phyloP scores from a whole-genome alignment of 495 filamentous ascomycete species.

The Podospora fimiseda region DNA sequence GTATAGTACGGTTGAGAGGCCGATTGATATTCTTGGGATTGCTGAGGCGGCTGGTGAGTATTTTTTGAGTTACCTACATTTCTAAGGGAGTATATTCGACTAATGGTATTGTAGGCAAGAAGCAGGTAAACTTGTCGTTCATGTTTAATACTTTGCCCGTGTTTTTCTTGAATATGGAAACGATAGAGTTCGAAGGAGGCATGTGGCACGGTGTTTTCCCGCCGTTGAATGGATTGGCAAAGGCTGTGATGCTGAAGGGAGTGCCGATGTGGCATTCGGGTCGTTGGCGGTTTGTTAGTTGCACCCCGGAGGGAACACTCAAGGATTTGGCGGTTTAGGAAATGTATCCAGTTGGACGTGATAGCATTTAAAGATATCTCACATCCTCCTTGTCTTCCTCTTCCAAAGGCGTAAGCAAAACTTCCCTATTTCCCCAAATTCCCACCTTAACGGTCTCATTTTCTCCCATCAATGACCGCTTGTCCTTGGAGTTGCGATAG shows the following conservation, averaged over 20 bases:
- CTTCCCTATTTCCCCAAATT: too few species aligned
- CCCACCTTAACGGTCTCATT: too few species aligned
- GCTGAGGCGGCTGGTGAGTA: constrained; percentile 9
- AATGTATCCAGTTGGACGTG: too few species aligned
- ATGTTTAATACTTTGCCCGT: constrained; percentile 29
- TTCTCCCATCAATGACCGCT: too few species aligned
- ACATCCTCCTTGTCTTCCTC: too few species aligned
- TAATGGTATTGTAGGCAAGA: constrained; percentile 3
- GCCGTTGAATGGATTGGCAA: constrained; percentile 8
- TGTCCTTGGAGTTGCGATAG: too few species aligned
- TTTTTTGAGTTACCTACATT: too few species aligned
- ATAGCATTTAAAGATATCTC: too few species aligned
- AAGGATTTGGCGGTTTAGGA: not conserved
- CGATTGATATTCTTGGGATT: constrained; percentile 5
- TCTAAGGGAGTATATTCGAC: too few species aligned
- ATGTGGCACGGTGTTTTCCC: constrained; percentile 24
- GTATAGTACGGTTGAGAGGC: constrained; percentile 16
- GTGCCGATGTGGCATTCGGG: constrained; percentile 20
- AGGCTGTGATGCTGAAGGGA: constrained; percentile 7
- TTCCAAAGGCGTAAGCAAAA: too few species aligned
- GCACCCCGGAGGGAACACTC: not conserved
- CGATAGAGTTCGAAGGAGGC: constrained; percentile 29
- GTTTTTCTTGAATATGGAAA: constrained; percentile 35
- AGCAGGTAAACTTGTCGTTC: constrained; percentile 15
- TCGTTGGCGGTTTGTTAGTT: constrained; percentile 31